Percentiles rank a stretch among this genome's conserved stretches.
phyloP scores from a whole-genome alignment of 176 grass and related monocot genomes.

The Aegilops tauschii region DNA sequence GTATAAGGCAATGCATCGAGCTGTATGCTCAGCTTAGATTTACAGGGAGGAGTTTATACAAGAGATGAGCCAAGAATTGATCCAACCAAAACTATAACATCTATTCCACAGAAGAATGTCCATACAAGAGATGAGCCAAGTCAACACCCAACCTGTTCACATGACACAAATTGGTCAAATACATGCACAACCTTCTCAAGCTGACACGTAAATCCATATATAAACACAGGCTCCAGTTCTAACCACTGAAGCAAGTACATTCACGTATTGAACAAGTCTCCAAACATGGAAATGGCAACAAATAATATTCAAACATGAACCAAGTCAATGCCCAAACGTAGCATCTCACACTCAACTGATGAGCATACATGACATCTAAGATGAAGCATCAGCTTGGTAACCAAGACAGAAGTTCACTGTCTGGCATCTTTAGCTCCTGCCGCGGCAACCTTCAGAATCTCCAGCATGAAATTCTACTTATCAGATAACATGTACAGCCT shows the following conservation, averaged over 20 bases:
- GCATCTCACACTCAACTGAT: not conserved
- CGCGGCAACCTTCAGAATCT: not conserved
- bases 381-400: not conserved
- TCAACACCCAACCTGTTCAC: not conserved
- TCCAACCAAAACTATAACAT: not conserved
- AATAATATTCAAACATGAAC: not conserved
- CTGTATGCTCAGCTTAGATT: not conserved
- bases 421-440: not conserved
- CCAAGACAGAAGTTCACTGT: not conserved
- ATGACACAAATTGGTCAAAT: not conserved
- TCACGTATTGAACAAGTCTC: too few relatives aligned
- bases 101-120: not conserved
- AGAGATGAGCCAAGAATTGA: not conserved
- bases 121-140: not conserved
- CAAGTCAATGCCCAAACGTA: not conserved
- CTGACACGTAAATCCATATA: not conserved
- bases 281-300: too few relatives aligned
- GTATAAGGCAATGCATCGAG: not conserved
- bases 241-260: not conserved
- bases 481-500: too few relatives aligned
- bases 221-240: not conserved
- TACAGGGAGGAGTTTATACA: conserved; percentile 12
- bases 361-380: not conserved
- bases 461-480: not conserved
- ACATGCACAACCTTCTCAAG: not conserved